Conservation (phyloP, 148 eudicot species). For the Vaccinium corymbosum region DNA sequence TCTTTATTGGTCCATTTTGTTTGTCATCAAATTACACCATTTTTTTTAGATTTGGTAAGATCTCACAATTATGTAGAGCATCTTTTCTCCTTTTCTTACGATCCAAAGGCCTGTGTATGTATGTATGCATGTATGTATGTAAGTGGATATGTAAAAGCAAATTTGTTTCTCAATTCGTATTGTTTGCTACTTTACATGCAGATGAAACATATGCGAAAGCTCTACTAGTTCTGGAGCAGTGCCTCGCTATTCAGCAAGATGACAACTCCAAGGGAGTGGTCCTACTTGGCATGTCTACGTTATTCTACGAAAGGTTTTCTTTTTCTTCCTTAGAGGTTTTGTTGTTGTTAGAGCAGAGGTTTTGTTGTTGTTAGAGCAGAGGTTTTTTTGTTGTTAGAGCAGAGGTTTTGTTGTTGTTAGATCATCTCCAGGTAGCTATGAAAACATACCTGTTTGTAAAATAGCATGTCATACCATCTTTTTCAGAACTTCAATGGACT, state of each 20-base stretch:
- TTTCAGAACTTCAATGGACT: not conserved
- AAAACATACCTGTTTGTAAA: not conserved
- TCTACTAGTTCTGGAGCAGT: constrained; percentile 75
- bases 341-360: not conserved
- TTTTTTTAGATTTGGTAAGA: not conserved
- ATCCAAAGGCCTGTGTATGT: not conserved
- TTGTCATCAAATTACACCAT: not conserved
- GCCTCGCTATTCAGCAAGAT: constrained; percentile 60
- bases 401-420: not conserved
- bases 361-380: not conserved
- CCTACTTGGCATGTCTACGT: constrained; percentile 72
- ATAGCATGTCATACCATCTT: not conserved
- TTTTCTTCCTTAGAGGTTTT: not conserved
- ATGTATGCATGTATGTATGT: not conserved
- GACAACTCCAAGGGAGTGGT: constrained; percentile 64
- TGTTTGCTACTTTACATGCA: constrained; percentile 23
- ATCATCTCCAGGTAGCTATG: not conserved
- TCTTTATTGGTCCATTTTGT: not conserved
- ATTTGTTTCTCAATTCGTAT: not conserved
- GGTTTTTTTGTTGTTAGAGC: not conserved
- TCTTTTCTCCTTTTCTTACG: not conserved
- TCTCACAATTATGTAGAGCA: too few relatives aligned
- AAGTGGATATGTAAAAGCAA: not conserved
- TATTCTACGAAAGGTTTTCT: constrained; percentile 62
- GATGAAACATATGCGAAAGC: constrained; percentile 78